These are phyloP conservation scores for Trichosporon inkin DNA, from an alignment of 1,284 basidiomycete genomes.

Conservation along the genomic window DNA sequence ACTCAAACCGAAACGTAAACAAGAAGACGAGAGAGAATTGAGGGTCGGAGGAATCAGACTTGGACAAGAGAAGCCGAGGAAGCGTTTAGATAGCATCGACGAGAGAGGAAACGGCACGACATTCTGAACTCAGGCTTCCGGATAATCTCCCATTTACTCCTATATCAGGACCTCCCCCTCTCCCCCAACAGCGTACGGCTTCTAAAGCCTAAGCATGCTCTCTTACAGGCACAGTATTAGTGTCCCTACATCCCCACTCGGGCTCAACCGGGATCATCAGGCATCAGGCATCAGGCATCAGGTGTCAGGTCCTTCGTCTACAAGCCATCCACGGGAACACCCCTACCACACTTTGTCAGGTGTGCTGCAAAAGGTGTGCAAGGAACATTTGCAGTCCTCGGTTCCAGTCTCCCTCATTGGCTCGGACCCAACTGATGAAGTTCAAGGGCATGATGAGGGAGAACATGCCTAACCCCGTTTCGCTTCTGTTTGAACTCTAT, in stretches of 20 bases:
- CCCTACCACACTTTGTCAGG: neutral
- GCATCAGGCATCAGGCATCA: too few species aligned
- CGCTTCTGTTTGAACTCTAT: constrained; percentile 3
- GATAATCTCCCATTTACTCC: constrained; percentile 3
- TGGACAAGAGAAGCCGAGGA: neutral
- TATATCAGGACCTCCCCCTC: neutral
- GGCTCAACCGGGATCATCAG: neutral
- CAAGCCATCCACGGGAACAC: too few species aligned
- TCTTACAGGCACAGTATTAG: neutral
- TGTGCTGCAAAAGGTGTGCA: neutral
- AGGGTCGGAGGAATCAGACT: constrained; percentile 3
- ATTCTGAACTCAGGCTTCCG: neutral
- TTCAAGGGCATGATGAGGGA: neutral
- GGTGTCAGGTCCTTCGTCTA: too few species aligned
- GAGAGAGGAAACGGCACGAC: neutral
- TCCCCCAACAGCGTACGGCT: neutral
- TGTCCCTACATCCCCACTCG: neutral
- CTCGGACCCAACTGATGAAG: neutral
- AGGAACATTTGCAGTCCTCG: neutral
- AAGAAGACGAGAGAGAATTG: neutral
- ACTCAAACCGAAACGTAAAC: neutral
- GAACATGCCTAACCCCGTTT: constrained; percentile 9
- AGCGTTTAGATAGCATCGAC: neutral
- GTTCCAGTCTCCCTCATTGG: neutral
- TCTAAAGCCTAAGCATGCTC: neutral